Percentiles rank a stretch among this genome's conserved stretches.
phyloP scores from a whole-genome alignment of 106 monocot genomes.

The Platanthera guangdongensis region DNA sequence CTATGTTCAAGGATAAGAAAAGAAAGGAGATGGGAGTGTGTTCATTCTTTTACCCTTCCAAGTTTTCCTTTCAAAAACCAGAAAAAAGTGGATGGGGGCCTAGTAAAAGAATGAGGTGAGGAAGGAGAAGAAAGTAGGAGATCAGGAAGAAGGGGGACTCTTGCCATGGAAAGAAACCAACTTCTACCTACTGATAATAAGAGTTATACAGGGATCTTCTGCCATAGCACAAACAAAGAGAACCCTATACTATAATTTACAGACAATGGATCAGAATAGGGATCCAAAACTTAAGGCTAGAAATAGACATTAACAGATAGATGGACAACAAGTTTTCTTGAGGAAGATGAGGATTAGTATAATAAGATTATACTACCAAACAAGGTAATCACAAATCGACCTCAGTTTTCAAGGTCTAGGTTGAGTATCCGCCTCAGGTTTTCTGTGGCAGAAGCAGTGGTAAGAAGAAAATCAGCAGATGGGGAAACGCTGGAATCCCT shows the following conservation, averaged over 20 bases:
- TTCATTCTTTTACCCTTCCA: slow-evolving; percentile 7
- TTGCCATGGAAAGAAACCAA: slow-evolving; percentile 2
- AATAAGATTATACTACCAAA: background rate
- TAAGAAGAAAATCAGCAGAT: background rate
- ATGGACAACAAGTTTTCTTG: background rate
- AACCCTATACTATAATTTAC: background rate
- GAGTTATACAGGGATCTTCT: background rate
- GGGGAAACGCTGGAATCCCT: slow-evolving; percentile 5
- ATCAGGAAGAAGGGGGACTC: background rate
- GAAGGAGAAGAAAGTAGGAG: background rate
- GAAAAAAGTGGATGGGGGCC: slow-evolving; percentile 25
- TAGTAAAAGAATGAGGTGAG: slow-evolving; percentile 1
- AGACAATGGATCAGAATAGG: background rate
- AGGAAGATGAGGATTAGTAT: background rate
- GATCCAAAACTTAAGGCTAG: slow-evolving; percentile 1
- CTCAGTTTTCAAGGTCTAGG: slow-evolving; percentile 14
- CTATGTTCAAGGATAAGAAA: background rate
- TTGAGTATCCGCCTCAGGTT: slow-evolving; percentile 22
- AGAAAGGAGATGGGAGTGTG: background rate
- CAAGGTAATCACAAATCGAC: slow-evolving; percentile 11
- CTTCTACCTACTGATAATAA: background rate
- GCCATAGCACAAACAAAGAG: background rate
- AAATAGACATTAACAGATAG: background rate
- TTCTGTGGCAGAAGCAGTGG: slow-evolving; percentile 16
- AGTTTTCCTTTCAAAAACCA: slow-evolving; percentile 9